Percentiles rank a stretch among this genome's conserved stretches.
These are phyloP conservation scores for Aspergillus sp. DNA, from an alignment of 2,329 filamentous ascomycete species.

Conservation along the genomic window DNA sequence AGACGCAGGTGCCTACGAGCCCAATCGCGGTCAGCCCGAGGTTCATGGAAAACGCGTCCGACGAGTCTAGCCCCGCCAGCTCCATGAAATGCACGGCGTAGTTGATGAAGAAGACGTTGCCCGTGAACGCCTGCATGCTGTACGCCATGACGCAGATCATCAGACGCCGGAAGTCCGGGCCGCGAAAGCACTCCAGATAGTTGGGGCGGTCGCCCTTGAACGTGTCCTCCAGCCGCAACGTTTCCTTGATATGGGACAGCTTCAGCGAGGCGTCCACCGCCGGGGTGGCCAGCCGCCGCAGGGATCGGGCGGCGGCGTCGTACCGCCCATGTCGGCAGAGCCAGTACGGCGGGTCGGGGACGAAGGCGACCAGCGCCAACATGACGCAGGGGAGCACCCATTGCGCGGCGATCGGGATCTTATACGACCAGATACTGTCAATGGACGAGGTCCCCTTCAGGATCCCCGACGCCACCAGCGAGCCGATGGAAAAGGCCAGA, in stretches of 20 bases:
- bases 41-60: slow-evolving; percentile 32
- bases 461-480: slow-evolving; percentile 32
- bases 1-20: slow-evolving; percentile 41
- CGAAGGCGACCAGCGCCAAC: slow-evolving; percentile 19
- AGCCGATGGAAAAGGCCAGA: slow-evolving; percentile 30
- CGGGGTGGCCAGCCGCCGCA: slow-evolving; percentile 18
- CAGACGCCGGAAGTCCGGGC: slow-evolving; percentile 26
- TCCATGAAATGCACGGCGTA: slow-evolving; percentile 35
- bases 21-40: slow-evolving; percentile 44
- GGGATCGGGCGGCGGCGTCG: slow-evolving; percentile 16
- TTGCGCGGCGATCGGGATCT: slow-evolving; percentile 26
- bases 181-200: slow-evolving; percentile 28
- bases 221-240: slow-evolving; percentile 23
- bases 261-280: slow-evolving; percentile 18
- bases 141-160: slow-evolving; percentile 28
- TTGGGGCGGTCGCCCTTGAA: slow-evolving; percentile 12
- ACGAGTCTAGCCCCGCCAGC: slow-evolving; percentile 28
- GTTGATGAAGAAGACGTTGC: slow-evolving; percentile 28
- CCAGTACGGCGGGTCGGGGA: slow-evolving; percentile 28
- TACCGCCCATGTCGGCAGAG: slow-evolving; percentile 20
- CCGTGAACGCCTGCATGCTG: slow-evolving; percentile 29
- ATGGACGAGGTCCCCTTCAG: slow-evolving; percentile 22
- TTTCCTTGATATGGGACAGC: slow-evolving; percentile 29
- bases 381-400: slow-evolving; percentile 24
- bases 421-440: slow-evolving; percentile 18